phyloP scores from a whole-genome alignment of 2,329 filamentous ascomycete genomes.

The Colletotrichum tanaceti region DNA sequence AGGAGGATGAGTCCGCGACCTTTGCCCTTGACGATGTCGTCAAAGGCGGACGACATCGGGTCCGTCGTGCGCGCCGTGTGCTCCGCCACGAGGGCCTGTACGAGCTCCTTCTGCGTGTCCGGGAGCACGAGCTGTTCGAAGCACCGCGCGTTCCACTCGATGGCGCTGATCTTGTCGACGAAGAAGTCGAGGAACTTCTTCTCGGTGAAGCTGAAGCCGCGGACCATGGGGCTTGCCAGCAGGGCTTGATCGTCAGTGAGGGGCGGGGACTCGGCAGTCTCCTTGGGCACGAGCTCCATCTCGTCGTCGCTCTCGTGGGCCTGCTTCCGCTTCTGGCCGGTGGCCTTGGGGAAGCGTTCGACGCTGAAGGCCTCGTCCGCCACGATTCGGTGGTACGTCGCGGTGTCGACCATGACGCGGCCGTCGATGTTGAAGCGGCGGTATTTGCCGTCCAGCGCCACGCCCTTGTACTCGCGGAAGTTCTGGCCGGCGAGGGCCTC shows the following conservation, averaged over 20 bases:
- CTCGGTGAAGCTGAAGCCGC: constrained; percentile 61
- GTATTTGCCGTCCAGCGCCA: constrained; percentile 45
- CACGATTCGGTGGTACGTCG: constrained; percentile 83
- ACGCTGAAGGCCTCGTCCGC: constrained; percentile 79
- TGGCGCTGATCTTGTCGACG: constrained; percentile 58
- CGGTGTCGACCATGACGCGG: constrained; percentile 87
- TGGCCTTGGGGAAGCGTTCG: constrained; percentile 38
- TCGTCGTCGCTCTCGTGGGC: constrained; percentile 41
- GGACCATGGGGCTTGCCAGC: constrained; percentile 59
- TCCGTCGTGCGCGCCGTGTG: constrained; percentile 60
- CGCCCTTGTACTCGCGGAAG: constrained; percentile 59
- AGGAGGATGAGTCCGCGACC: constrained; percentile 59
- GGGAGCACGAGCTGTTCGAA: constrained; percentile 63
- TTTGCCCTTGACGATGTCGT: constrained; percentile 62
- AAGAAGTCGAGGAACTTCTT: constrained; percentile 63
- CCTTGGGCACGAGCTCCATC: constrained; percentile 43
- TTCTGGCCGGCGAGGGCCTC: constrained; percentile 58
- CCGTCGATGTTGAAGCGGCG: constrained; percentile 80
- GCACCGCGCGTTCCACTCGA: constrained; percentile 60
- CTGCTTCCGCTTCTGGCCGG: constrained; percentile 40
- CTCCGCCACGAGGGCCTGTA: constrained; percentile 72
- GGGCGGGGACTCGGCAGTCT: constrained; percentile 35
- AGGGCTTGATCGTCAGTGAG: constrained; percentile 55
- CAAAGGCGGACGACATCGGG: constrained; percentile 65
- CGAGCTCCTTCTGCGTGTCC: constrained; percentile 61